A percentile compares a stretch with the other conserved stretches of the same genome.
phyloP scores from a whole-genome alignment of 176 grass and related monocot genomes.

The Melocanna baccifera region DNA sequence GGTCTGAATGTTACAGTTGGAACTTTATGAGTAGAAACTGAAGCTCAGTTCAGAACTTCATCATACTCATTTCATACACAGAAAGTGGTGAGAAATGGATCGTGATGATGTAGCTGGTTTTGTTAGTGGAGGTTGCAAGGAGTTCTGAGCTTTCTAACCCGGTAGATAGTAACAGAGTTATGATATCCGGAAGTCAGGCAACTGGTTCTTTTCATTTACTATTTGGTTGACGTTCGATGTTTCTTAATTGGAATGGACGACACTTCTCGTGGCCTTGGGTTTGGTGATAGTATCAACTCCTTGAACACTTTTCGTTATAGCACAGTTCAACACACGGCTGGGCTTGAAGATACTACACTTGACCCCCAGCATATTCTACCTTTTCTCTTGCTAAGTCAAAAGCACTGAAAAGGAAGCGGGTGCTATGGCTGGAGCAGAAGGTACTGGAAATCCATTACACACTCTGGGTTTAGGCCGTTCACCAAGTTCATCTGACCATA shows the following conservation, averaged over 20 bases:
- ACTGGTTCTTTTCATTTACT: slow-evolving; percentile 51
- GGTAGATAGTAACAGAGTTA: slow-evolving; percentile 42
- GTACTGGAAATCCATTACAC: slow-evolving; percentile 35
- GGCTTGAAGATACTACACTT: slow-evolving; percentile 33
- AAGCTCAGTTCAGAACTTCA: slow-evolving; percentile 44
- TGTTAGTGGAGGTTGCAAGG: slow-evolving; percentile 81
- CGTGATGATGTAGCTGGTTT: slow-evolving; percentile 80
- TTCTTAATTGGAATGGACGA: slow-evolving; percentile 51
- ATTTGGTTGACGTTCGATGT: slow-evolving; percentile 38
- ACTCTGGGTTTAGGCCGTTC: slow-evolving; percentile 55
- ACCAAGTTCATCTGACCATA: slow-evolving; percentile 57
- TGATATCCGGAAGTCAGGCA: slow-evolving; percentile 57
- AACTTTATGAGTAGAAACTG: slow-evolving; percentile 36
- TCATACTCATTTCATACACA: slow-evolving; percentile 40
- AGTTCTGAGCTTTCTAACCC: slow-evolving; percentile 39
- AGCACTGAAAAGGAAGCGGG: slow-evolving; percentile 42
- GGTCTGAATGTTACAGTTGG: background rate
- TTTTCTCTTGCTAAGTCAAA: slow-evolving; percentile 35
- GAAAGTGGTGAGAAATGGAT: slow-evolving; percentile 69
- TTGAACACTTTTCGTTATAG: slow-evolving; percentile 18
- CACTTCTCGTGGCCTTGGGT: slow-evolving; percentile 33
- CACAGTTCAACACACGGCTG: slow-evolving; percentile 24
- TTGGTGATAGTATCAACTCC: slow-evolving; percentile 30
- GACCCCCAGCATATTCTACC: slow-evolving; percentile 24
- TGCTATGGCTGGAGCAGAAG: slow-evolving; percentile 34